These are phyloP conservation scores for Lasiosphaeria miniovina DNA, from an alignment of 495 filamentous ascomycete genomes.

Conservation along the genomic window DNA sequence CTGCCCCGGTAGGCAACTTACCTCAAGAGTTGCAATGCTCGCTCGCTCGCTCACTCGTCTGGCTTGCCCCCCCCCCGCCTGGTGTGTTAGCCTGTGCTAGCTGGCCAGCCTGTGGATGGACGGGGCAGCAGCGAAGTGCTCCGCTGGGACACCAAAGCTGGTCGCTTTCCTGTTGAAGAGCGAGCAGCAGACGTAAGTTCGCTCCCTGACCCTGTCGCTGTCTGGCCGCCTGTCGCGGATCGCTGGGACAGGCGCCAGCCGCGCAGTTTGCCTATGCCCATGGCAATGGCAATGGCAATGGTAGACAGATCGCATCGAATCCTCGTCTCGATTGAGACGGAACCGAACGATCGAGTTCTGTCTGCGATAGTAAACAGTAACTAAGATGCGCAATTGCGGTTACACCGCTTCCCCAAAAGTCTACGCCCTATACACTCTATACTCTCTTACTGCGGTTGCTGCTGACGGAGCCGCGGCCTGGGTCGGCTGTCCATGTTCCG, in stretches of 20 bases:
- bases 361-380: too few relatives aligned
- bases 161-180: background rate
- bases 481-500: background rate
- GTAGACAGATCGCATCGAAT: background rate
- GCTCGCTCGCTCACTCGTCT: background rate
- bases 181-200: background rate
- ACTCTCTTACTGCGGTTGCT: background rate
- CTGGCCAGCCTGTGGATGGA: background rate
- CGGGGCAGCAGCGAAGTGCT: background rate
- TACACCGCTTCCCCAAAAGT: background rate
- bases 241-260: slow-evolving; percentile 1
- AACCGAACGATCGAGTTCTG: background rate
- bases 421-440: background rate
- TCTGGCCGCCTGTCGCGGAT: background rate
- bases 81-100: background rate
- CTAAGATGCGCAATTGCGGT: too few relatives aligned
- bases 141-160: background rate
- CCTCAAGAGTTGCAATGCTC: background rate
- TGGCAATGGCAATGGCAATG: background rate
- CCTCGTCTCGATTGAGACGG: background rate
- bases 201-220: slow-evolving; percentile 1
- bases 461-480: slow-evolving; percentile 7
- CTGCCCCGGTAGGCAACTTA: slow-evolving; percentile 1
- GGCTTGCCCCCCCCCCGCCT: background rate
- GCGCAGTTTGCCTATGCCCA: background rate